Percentiles rank a stretch among this genome's conserved stretches.
phyloP scores from a whole-genome alignment of 192 early-diverging fungal species.

The Linnemannia schmuckeri region DNA sequence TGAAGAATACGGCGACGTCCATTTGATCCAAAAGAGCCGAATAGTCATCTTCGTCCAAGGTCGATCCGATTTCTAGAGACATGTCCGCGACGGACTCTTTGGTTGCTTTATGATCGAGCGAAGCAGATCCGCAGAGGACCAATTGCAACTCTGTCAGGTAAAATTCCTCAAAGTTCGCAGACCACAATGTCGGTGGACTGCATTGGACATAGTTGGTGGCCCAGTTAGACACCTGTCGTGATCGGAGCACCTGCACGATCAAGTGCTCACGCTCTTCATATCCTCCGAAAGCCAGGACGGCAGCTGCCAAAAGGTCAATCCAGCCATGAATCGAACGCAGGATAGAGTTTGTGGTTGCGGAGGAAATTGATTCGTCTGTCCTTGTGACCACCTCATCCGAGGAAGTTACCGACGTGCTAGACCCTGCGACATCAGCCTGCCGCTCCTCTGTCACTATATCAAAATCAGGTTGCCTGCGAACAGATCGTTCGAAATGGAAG shows the following conservation, averaged over 20 bases:
- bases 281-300: constrained; percentile 28
- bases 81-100: not conserved
- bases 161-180: constrained; percentile 22
- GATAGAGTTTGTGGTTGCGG: constrained; percentile 9
- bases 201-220: constrained; percentile 39
- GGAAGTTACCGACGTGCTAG: not conserved
- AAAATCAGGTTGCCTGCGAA: constrained; percentile 51
- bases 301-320: constrained; percentile 36
- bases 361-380: not conserved
- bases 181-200: constrained; percentile 26
- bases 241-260: constrained; percentile 30
- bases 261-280: constrained; percentile 26
- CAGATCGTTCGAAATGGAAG: constrained; percentile 50
- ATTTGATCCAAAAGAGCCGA: constrained; percentile 60
- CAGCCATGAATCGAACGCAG: constrained; percentile 39
- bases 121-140: constrained; percentile 22
- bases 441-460: constrained; percentile 12
- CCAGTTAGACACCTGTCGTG: constrained; percentile 29
- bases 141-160: constrained; percentile 38
- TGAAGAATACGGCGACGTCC: constrained; percentile 47
- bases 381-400: not conserved
- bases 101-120: not conserved
- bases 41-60: constrained; percentile 58
- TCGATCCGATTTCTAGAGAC: constrained; percentile 9
- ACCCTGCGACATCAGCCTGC: not conserved